Percentiles rank a stretch among this genome's conserved stretches.
These are phyloP conservation scores for Aureobasidium namibiae DNA, from an alignment of 2,329 filamentous ascomycete species.

Conservation along the genomic window DNA sequence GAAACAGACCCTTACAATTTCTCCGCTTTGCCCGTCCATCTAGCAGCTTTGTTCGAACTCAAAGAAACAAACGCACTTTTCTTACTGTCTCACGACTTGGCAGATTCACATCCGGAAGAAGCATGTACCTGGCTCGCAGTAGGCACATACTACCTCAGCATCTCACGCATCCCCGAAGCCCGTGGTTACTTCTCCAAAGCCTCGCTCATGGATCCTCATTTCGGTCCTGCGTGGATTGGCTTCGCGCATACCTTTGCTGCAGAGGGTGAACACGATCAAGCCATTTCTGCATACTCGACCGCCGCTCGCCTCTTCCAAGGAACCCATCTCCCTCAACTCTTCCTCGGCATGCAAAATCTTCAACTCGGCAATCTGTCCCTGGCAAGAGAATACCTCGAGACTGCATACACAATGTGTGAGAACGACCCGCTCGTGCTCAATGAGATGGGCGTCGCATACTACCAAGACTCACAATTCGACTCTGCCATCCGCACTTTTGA, in stretches of 20 bases:
- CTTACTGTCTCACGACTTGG: slow-evolving; percentile 82
- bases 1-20: slow-evolving; percentile 84
- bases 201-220: slow-evolving; percentile 95
- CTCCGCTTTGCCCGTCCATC: slow-evolving; percentile 76
- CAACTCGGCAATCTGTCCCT: slow-evolving; percentile 90
- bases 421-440: slow-evolving; percentile 87
- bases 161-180: slow-evolving; percentile 83
- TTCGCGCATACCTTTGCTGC: slow-evolving; percentile 98
- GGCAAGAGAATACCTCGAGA: slow-evolving; percentile 88
- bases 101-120: slow-evolving; percentile 84
- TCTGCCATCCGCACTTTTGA: slow-evolving; percentile 72
- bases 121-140: slow-evolving; percentile 91
- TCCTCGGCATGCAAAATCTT: slow-evolving; percentile 96
- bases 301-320: slow-evolving; percentile 92
- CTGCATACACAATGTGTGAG: slow-evolving; percentile 73
- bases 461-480: slow-evolving; percentile 73
- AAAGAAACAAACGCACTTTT: slow-evolving; percentile 82
- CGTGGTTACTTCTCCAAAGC: slow-evolving; percentile 95
- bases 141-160: slow-evolving; percentile 87
- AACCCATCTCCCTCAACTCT: slow-evolving; percentile 90
- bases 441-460: slow-evolving; percentile 92
- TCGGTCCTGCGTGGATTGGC: slow-evolving; percentile 95
- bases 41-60: slow-evolving; percentile 85
- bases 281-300: slow-evolving; percentile 94
- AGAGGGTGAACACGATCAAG: slow-evolving; percentile 96